Base-by-base conservation (phyloP, 2,329 filamentous ascomycete species). In the Nemania diffusa region DNA sequence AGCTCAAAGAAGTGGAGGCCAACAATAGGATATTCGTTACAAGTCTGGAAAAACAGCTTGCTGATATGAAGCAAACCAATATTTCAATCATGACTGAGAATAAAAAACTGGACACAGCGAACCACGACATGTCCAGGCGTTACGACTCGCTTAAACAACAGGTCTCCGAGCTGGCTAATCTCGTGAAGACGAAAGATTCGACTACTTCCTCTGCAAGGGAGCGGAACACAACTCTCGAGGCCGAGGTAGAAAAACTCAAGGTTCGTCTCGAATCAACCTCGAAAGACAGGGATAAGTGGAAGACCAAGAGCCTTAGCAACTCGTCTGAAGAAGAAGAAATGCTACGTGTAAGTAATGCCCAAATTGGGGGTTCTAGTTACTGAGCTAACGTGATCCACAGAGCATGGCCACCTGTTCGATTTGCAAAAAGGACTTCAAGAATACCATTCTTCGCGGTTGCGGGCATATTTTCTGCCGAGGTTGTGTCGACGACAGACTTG, bases 401-500 rank as follows among this genome's bases (percentile, higher is more conserved):
- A 85, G 86, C 75, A 87, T 96, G 79, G 91, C 92, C 34, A 88
- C 97, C 58, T 99, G 96, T 83, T 93, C 93, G 11, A 92, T 98
- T 57, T 99, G 97, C 82, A 92, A 93, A 73, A 91, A 89, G 75
- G 93, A 95, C 73, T 94, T 97, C 83, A 98, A 98, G 81, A 93
- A 98, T 77, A 97, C 94, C 0, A 91, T 91, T 9, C 87, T 99
- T 78, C 97, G 96, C 81, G 94, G 92, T 0, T 99, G 96, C 79
- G 96, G 96, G 1, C 96, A 99, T 79, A 88, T 97, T 56, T 97
- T 98, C 80, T 99, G 96, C 85, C 90, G 91, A 76, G 87, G 90
- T 55, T 99, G 96, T 78, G 92, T 98, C 26, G 93, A 97, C 71
- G 92, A 97, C 75, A 90, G 96, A 64, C 90, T 97, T 69, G 89